These are phyloP conservation scores for Fusarium papillatum DNA, from an alignment of 2,329 filamentous ascomycete species.

Conservation along the genomic window DNA sequence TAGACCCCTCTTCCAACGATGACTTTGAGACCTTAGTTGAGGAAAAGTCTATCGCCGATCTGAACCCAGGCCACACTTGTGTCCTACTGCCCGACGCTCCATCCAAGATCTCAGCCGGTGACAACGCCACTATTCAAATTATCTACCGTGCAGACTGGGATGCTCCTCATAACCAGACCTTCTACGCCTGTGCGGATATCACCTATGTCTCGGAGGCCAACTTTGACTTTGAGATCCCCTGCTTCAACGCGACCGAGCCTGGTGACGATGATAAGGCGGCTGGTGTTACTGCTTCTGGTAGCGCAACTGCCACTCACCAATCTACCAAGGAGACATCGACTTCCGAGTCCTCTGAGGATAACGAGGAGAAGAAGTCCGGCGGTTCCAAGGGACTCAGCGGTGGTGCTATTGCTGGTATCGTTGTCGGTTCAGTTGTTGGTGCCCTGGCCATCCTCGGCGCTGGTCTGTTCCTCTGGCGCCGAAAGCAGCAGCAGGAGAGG, in stretches of 20 bases:
- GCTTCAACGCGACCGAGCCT: constrained; percentile 59
- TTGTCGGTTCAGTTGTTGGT: constrained; percentile 77
- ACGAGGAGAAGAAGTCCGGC: constrained; percentile 10
- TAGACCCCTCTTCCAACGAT: constrained; percentile 54
- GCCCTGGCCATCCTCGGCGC: constrained; percentile 71
- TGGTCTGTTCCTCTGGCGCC: constrained; percentile 66
- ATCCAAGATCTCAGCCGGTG: constrained; percentile 51
- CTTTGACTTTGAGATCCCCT: constrained; percentile 52
- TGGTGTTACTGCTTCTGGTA: constrained; percentile 20
- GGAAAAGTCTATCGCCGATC: constrained; percentile 50
- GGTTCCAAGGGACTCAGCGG: constrained; percentile 75
- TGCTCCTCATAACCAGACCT: constrained; percentile 57
- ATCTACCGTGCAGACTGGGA: constrained; percentile 61
- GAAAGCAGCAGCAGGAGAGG: constrained; percentile 36
- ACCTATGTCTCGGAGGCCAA: constrained; percentile 53
- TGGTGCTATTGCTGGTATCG: constrained; percentile 82
- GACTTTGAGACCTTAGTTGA: constrained; percentile 57
- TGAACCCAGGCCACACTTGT: constrained; percentile 62
- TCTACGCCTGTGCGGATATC: constrained; percentile 65
- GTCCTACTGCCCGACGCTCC: constrained; percentile 53
- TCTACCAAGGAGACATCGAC: background rate
- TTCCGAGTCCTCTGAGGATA: constrained; percentile 17
- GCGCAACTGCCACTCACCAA: constrained; percentile 28
- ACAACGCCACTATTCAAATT: constrained; percentile 63
- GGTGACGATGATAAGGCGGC: constrained; percentile 42